Conservation (phyloP, 768 basidiomycete species). For the Rickenella mellea region DNA sequence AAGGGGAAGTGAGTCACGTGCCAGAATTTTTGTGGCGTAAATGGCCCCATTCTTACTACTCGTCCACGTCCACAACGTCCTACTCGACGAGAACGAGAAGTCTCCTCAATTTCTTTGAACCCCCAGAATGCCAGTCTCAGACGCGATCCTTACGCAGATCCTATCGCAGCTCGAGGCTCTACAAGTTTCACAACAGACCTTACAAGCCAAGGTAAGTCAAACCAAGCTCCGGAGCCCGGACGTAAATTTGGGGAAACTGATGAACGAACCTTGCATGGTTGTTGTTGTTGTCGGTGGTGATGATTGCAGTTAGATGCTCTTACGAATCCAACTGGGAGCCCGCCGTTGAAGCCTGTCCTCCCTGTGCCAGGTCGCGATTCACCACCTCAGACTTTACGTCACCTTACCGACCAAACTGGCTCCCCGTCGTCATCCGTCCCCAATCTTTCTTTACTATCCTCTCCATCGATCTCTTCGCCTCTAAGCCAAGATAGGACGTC, state of each 20-base stretch:
- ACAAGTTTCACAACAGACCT: slow-evolving; percentile 64
- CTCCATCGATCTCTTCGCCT: background rate
- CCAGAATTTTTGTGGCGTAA: too few species aligned
- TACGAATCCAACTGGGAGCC: slow-evolving; percentile 16
- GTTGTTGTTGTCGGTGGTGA: background rate
- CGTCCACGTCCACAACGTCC: too few species aligned
- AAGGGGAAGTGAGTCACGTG: too few species aligned
- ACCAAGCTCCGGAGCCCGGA: too few species aligned
- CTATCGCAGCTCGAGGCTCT: slow-evolving; percentile 60
- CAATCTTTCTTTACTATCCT: slow-evolving; percentile 1
- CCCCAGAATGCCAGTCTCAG: too few species aligned
- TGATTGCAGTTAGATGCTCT: slow-evolving; percentile 42
- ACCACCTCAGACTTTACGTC: too few species aligned
- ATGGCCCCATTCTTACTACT: too few species aligned
- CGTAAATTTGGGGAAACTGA: slow-evolving; percentile 2
- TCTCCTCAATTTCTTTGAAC: too few species aligned
- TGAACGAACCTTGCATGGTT: background rate
- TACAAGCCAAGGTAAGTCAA: slow-evolving; percentile 63
- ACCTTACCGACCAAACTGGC: too few species aligned
- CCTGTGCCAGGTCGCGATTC: slow-evolving; percentile 18
- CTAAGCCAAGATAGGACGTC: slow-evolving; percentile 12
- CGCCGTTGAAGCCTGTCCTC: slow-evolving; percentile 20
- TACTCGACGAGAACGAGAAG: too few species aligned
- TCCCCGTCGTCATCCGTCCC: slow-evolving; percentile 2
- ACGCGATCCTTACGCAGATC: slow-evolving; percentile 64